phyloP scores from a whole-genome alignment of 2,329 filamentous ascomycete genomes.

The Neocatenulostroma microsporum region DNA sequence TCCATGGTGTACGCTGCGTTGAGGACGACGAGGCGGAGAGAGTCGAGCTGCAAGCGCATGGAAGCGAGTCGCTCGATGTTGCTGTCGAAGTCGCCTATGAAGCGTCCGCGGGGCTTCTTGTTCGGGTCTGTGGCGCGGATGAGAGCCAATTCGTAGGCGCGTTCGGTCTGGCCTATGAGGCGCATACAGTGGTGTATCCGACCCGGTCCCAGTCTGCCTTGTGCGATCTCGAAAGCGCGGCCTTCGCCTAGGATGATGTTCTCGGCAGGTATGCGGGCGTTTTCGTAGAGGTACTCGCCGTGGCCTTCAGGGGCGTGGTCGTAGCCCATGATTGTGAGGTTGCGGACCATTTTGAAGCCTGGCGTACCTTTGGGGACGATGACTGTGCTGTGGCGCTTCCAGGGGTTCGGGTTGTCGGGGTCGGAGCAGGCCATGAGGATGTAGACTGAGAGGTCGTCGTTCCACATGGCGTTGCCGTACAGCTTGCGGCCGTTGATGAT shows the following conservation, averaged over 20 bases:
- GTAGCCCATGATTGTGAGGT: conserved; percentile 88
- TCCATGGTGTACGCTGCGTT: conserved; percentile 95
- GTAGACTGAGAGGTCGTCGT: conserved; percentile 82
- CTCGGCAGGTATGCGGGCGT: conserved; percentile 73
- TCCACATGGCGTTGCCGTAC: conserved; percentile 93
- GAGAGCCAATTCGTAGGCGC: conserved; percentile 86
- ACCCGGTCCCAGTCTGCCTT: conserved; percentile 89
- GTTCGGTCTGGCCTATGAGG: conserved; percentile 78
- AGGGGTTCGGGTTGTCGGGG: conserved; percentile 62
- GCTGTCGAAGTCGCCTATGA: conserved; percentile 77
- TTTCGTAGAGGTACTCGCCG: conserved; percentile 77
- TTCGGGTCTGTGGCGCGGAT: conserved; percentile 81
- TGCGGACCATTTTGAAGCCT: conserved; percentile 83
- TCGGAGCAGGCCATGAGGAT: conserved; percentile 93
- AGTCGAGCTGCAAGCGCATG: conserved; percentile 86
- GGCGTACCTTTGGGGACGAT: conserved; percentile 77
- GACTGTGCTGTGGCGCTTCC: conserved; percentile 86
- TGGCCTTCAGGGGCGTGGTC: conserved; percentile 95
- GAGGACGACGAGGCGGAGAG: conserved; percentile 76
- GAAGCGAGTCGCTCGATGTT: conserved; percentile 89
- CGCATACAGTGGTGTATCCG: conserved; percentile 97
- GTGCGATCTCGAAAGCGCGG: conserved; percentile 95
- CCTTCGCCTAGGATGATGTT: conserved; percentile 89
- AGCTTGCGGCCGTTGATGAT: conserved; percentile 94
- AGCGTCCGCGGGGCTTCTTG: conserved; percentile 84